These are phyloP conservation scores for Priceomyces melissophilus DNA, from an alignment of 805 yeast species.

Conservation along the genomic window DNA sequence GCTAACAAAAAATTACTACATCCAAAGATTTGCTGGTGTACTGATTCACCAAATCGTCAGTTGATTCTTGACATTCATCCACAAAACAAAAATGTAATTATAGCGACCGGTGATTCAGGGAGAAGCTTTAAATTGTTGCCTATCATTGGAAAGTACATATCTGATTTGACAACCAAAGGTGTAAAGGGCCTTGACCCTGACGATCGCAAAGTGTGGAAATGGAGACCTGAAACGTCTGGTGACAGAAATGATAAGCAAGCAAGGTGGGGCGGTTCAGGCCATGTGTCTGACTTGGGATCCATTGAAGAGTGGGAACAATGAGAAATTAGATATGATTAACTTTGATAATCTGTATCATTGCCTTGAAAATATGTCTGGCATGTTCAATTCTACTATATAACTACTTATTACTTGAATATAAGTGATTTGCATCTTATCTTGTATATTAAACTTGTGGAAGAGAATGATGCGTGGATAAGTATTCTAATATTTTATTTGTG, in stretches of 20 bases:
- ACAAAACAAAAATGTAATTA: constrained; percentile 22
- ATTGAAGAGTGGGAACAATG: constrained; percentile 20
- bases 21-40: constrained; percentile 14
- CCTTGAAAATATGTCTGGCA: no score
- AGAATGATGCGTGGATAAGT: no score
- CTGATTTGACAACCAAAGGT: constrained; percentile 23
- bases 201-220: constrained; percentile 10
- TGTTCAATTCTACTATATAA: no score
- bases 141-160: constrained; percentile 43
- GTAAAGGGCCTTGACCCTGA: constrained; percentile 19
- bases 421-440: no score
- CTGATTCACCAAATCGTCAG: constrained; percentile 39
- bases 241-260: constrained; percentile 2
- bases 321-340: no score
- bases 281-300: constrained; percentile 14
- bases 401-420: no score
- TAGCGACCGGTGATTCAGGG: constrained; percentile 50
- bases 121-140: constrained; percentile 48
- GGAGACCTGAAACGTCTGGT: constrained; percentile 12
- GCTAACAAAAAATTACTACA: constrained; percentile 5
- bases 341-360: no score
- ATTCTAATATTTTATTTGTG: no score
- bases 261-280: constrained; percentile 3
- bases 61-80: constrained; percentile 42
- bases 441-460: no score